Base-by-base conservation (phyloP, 305 asterid species). In the Galium porrigens region DNA sequence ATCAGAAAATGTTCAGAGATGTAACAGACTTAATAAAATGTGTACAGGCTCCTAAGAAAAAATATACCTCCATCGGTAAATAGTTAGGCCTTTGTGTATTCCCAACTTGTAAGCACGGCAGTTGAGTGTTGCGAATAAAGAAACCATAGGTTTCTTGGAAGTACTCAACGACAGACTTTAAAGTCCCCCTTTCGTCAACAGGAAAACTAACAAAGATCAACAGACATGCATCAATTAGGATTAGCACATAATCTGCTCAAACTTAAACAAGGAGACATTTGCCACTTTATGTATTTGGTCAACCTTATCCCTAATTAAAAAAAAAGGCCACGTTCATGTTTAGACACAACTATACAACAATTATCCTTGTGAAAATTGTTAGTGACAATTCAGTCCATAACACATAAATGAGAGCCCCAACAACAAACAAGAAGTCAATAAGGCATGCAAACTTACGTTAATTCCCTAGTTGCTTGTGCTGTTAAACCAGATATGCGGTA, bases 71-170 rank as follows among this genome's bases (percentile, higher is more conserved):
- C 97, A 92, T 87, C 1, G 99, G 99, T 68, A 92, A 70, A 76
- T 85, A 90, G 76, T 90, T 87, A 41, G 95, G 92, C 70, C 95
- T 79, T 64, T 82, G 92, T 52, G 77, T 82, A 77, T 85, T 90
- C 65, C 97, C 97, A 68, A 90, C 95, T 87, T 87, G 97, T 58
- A 90, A 76, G 66, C 95, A 90, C 41, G 97, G 97, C 82, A 86
- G 78, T 32, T 86, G 94, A 0, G 86, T 80, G 64, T 84, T 87
- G 52, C 81, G 90, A 65, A 90, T 90, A 14, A 78, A 80, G 71
- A 81, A 84, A 1, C 90, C 94, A n/a, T 90, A 87, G 0, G 97
- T 87, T 68, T 90, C 95, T 4, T 74, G 89, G 58, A 90, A 90
- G 73, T 90, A 87, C 42, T 83, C 83, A 6, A 87, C 87, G 11